These are phyloP conservation scores for Acer campestre DNA, from an alignment of 345 rosid species.

Conservation along the genomic window DNA sequence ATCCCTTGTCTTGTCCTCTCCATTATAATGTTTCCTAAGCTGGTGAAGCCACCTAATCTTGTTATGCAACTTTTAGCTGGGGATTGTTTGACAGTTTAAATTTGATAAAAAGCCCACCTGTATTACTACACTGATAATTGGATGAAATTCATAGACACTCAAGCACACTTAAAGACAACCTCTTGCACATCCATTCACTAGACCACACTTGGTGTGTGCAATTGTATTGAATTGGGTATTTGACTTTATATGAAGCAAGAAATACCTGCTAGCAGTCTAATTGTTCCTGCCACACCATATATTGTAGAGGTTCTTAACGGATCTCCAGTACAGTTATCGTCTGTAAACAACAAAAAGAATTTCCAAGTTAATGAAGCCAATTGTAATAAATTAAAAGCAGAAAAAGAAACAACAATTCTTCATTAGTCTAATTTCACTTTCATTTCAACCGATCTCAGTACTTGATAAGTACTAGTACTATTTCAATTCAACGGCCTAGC, in stretches of 20 bases:
- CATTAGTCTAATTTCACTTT: background rate
- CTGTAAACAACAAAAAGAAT: constrained; percentile 31
- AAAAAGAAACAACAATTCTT: background rate
- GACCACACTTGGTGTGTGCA: background rate
- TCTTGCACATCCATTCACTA: background rate
- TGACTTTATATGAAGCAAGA: constrained; percentile 4
- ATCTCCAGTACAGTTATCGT: constrained; percentile 38
- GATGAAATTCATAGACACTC: background rate
- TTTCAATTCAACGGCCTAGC: background rate
- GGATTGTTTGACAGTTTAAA: background rate
- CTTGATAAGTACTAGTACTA: background rate
- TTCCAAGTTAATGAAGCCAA: background rate
- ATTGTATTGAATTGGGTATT: constrained; percentile 1
- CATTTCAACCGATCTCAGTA: background rate
- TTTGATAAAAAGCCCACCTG: background rate
- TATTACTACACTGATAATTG: background rate
- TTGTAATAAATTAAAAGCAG: background rate
- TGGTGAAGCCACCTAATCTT: background rate
- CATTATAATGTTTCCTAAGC: background rate
- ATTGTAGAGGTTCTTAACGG: constrained; percentile 56
- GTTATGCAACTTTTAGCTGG: background rate
- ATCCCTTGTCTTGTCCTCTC: background rate
- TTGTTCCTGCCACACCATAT: constrained; percentile 87
- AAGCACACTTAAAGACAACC: background rate
- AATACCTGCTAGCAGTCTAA: constrained; percentile 82